Conservation (phyloP, 2,329 filamentous ascomycete genomes). For the Phyllosticta ampelicida region DNA sequence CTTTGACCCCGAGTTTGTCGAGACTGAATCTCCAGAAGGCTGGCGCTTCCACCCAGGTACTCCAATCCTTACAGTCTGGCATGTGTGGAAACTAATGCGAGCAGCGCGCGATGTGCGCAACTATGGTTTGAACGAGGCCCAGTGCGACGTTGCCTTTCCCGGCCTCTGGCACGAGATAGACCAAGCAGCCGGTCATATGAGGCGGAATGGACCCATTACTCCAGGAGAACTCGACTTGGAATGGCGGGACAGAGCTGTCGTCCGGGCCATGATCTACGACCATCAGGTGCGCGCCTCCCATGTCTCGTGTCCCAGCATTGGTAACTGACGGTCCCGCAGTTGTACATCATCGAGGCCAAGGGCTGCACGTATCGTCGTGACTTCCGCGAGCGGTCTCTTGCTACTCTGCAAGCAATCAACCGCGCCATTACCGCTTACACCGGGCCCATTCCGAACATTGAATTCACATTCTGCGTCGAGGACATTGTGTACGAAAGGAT, state of each 20-base stretch:
- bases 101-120: slow-evolving; percentile 6
- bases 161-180: slow-evolving; percentile 18
- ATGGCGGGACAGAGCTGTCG: slow-evolving; percentile 15
- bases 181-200: slow-evolving; percentile 13
- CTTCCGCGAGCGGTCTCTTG: slow-evolving; percentile 21
- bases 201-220: slow-evolving; percentile 12
- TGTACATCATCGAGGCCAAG: slow-evolving; percentile 23
- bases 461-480: slow-evolving; percentile 41
- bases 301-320: neutral
- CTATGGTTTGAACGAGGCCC: slow-evolving; percentile 8
- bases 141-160: slow-evolving; percentile 14
- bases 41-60: slow-evolving; percentile 6
- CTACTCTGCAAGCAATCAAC: slow-evolving; percentile 45
- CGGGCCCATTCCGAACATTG: slow-evolving; percentile 38
- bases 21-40: neutral
- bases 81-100: no score
- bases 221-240: slow-evolving; percentile 16
- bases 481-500: slow-evolving; percentile 9
- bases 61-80: no score
- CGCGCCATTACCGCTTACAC: slow-evolving; percentile 43
- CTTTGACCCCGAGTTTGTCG: slow-evolving; percentile 1
- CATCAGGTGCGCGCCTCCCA: slow-evolving; percentile 13
- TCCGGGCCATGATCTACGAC: slow-evolving; percentile 22
- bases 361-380: slow-evolving; percentile 14
- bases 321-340: slow-evolving; percentile 13